Conservation (phyloP, 768 basidiomycete species). For the Chlorophyllum brunneum region DNA sequence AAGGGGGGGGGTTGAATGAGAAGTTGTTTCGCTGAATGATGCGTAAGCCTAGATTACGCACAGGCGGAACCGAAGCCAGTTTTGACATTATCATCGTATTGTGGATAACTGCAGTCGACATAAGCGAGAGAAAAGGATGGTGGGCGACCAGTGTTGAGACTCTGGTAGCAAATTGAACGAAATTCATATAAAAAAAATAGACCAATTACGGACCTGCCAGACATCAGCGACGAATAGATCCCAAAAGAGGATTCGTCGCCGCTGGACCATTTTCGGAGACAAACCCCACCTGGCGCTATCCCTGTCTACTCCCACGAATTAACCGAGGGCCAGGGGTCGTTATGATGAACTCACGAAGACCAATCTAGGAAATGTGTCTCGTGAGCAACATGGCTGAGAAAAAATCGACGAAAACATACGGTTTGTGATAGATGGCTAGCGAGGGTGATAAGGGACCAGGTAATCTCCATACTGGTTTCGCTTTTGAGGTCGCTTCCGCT, state of each 20-base stretch:
- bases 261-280: slow-evolving; percentile 56
- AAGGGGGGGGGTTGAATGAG: neutral
- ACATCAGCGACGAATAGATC: slow-evolving; percentile 70
- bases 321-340: neutral
- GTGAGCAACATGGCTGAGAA: neutral
- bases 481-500: slow-evolving; percentile 55
- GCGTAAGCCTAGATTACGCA: slow-evolving; percentile 20
- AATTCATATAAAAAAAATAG: neutral
- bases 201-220: slow-evolving; percentile 50
- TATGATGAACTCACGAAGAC: slow-evolving; percentile 51
- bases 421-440: slow-evolving; percentile 64
- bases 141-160: slow-evolving; percentile 66
- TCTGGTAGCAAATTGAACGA: slow-evolving; percentile 31
- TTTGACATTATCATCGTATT: slow-evolving; percentile 26
- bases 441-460: slow-evolving; percentile 64
- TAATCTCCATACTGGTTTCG: slow-evolving; percentile 71
- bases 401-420: slow-evolving; percentile 33
- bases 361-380: slow-evolving; percentile 38
- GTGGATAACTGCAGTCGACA: slow-evolving; percentile 63
- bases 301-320: slow-evolving; percentile 40
- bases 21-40: neutral
- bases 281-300: slow-evolving; percentile 65
- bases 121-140: slow-evolving; percentile 64
- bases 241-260: slow-evolving; percentile 73
- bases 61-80: slow-evolving; percentile 29